Evolutionary conservation across 345 rosid genomes (phyloP).

Genomic region (Isatis tinctoria): DNA sequence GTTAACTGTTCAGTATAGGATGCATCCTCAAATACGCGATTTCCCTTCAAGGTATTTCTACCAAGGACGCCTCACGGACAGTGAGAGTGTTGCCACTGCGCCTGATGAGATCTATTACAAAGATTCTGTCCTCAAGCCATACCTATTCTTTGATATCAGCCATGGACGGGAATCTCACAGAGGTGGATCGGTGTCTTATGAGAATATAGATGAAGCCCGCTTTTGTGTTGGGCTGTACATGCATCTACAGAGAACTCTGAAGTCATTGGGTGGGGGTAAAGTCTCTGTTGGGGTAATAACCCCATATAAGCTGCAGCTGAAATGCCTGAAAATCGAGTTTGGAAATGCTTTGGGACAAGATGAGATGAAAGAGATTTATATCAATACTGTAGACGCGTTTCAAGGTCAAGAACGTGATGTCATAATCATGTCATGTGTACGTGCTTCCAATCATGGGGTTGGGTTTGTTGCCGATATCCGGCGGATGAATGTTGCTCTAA

Average conservation of each 20-base stretch:
- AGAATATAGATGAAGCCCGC: constrained; percentile 88
- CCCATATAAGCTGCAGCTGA: constrained; percentile 95
- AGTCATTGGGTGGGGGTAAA: constrained; percentile 63
- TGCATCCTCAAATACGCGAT: constrained; percentile 98
- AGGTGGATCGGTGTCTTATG: constrained; percentile 96
- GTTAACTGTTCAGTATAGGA: constrained; percentile 93
- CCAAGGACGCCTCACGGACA: constrained; percentile 95
- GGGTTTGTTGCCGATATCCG: constrained; percentile 98
- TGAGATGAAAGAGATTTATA: constrained; percentile 91
- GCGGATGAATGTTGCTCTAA: constrained; percentile 98
- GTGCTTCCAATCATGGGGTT: constrained; percentile 94
- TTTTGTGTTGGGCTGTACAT: constrained; percentile 86
- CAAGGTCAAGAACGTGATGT: constrained; percentile 99
- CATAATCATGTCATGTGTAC: constrained; percentile 98
- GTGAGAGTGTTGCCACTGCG: constrained; percentile 70
- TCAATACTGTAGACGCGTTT: constrained; percentile 97
- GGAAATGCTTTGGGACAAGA: constrained; percentile 72
- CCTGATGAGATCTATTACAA: constrained; percentile 87
- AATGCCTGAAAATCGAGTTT: constrained; percentile 89
- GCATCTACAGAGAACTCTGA: constrained; percentile 79
- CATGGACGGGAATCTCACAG: constrained; percentile 96
- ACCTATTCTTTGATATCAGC: constrained; percentile 77
- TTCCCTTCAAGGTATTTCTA: constrained; percentile 94
- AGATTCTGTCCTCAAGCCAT: constrained; percentile 87
- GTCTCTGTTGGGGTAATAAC: constrained; percentile 89